Evolutionary conservation across 2,329 filamentous ascomycete species (phyloP), one percentile per base, ranked within the genome.

Genomic region (Xylariaceae sp.): DNA sequence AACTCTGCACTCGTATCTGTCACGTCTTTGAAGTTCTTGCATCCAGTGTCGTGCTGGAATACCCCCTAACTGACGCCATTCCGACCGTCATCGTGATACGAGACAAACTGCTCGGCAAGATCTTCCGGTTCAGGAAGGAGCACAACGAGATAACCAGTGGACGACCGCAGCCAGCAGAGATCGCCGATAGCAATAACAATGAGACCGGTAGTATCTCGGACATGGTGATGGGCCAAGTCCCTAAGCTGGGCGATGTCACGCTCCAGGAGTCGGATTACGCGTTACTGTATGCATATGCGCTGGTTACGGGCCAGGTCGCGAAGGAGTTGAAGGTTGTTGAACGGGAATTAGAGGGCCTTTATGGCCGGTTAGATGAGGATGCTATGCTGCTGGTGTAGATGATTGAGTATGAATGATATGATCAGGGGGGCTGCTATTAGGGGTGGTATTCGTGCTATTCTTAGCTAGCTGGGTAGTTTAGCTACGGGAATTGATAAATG

Each of bases 41-140:
- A 1, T 94, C 89, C 48, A 96, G 90, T 11, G 86, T 97, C 76
- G 96, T 96, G 80, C 82, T 97, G 7, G 92, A 96, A 74, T 97
- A 96, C 68, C 92, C 94, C 0, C 80, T 99, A 60, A 93, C 89
- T 42, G 92, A 97, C 70, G 90, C 89, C 10, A 80, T 97, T 48
- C 94, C 94, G 0, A 92, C 87, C 62, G 89, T 95, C 37, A 85
- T 89, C 53, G 85, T 89, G 71, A 86, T 88, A 47, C 84, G 94
- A 64, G 92, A 99, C 71, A 81, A 89, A 60, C 77, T 97, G 51
- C 79, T 99, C 18, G 89, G 90, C 17, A 93, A 90, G 74, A 89
- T 97, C 45, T 94, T 95, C 68, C 85, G 88, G 69, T 97, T 94
- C 74, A 81, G 93, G 58, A 88, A 89, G 71, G 85, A 88, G 57